Evolutionary conservation across 1,284 basidiomycete species (phyloP).

Genomic region (Waitea zeae): DNA sequence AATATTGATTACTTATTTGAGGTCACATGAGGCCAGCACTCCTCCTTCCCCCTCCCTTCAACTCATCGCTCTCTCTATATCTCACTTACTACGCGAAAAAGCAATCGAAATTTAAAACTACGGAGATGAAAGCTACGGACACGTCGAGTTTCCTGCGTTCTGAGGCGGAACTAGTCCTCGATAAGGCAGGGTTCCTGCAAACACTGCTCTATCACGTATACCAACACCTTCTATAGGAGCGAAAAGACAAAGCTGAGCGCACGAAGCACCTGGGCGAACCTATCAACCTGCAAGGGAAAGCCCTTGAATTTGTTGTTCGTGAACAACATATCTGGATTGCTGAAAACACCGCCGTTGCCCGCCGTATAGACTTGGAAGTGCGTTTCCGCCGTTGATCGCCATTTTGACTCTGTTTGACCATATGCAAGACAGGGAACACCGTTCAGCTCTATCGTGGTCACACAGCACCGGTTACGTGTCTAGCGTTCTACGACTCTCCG

Average conservation of each 20-base stretch:
- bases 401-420: not conserved
- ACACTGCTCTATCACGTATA: constrained; percentile 4
- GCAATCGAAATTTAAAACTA: too few species aligned
- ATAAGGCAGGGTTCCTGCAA: constrained; percentile 30
- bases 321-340: constrained; percentile 67
- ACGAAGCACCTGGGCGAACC: constrained; percentile 61
- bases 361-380: constrained; percentile 65
- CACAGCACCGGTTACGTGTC: constrained; percentile 69
- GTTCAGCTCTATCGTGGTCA: constrained; percentile 67
- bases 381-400: constrained; percentile 5
- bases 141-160: constrained; percentile 38
- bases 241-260: constrained; percentile 55
- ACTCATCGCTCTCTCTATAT: too few species aligned
- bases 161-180: constrained; percentile 56
- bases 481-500: constrained; percentile 44
- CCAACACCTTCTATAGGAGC: constrained; percentile 23
- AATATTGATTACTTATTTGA: too few species aligned
- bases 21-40: too few species aligned
- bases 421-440: constrained; percentile 57
- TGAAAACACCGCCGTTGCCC: constrained; percentile 63
- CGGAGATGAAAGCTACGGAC: constrained; percentile 8
- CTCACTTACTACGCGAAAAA: too few species aligned
- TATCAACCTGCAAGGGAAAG: constrained; percentile 57
- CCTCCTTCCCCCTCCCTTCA: too few species aligned
- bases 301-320: constrained; percentile 50